Evolutionary conservation across 495 filamentous ascomycete species (phyloP).

Genomic region (Lindgomyces ingoldianus): DNA sequence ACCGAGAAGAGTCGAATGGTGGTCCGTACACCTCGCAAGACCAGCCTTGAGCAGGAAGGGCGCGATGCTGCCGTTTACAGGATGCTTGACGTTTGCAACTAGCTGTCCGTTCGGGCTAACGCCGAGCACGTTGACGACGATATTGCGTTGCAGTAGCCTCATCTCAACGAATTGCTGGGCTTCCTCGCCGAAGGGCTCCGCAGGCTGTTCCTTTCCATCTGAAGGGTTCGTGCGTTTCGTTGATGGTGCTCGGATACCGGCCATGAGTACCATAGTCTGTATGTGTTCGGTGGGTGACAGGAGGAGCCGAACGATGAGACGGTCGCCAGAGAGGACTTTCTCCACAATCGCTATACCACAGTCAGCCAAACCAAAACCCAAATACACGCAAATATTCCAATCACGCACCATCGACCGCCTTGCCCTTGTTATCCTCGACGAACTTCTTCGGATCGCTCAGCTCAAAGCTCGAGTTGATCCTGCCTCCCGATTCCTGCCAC

Average conservation of each 20-base stretch:
- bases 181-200: constrained; percentile 84
- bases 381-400: neutral
- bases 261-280: constrained; percentile 83
- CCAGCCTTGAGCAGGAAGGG: constrained; percentile 84
- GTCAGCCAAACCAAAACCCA: constrained; percentile 7
- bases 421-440: constrained; percentile 73
- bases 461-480: constrained; percentile 77
- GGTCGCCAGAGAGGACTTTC: constrained; percentile 86
- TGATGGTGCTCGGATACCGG: constrained; percentile 82
- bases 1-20: constrained; percentile 88
- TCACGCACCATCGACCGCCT: constrained; percentile 64
- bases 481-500: constrained; percentile 61
- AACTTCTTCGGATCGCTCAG: constrained; percentile 69
- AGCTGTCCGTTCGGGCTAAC: constrained; percentile 84
- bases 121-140: constrained; percentile 78
- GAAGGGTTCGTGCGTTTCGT: constrained; percentile 76
- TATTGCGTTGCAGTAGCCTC: constrained; percentile 79
- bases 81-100: constrained; percentile 78
- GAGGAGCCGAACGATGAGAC: constrained; percentile 79
- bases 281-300: constrained; percentile 74
- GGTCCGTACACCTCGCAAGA: constrained; percentile 87
- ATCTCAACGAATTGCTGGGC: constrained; percentile 82
- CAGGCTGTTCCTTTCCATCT: constrained; percentile 76
- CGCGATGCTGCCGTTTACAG: constrained; percentile 80
- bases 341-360: constrained; percentile 64